Evolutionary conservation across 345 rosid genomes (phyloP), one percentile per base, ranked within the genome.

Genomic region (Dipteronia dyeriana): DNA sequence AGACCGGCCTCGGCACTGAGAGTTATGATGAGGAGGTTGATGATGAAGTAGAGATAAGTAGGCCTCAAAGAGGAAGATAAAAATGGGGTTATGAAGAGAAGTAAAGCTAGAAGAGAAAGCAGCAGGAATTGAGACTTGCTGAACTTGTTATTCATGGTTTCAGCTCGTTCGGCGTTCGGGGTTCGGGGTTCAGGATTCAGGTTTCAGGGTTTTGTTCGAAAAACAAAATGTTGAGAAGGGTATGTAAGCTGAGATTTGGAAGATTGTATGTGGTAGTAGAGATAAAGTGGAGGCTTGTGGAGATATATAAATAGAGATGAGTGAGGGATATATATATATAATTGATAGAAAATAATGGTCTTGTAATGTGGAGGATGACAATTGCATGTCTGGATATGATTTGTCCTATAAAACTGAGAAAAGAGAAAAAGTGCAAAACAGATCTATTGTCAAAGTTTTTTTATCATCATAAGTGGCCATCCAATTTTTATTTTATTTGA

Each of bases 1-100:
- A 91, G 85, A 54, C 95, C 95, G 1, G 93, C 91, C 68, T 91
- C 90, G 4, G 87, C 95, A 5, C 95, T 91, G 39, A 91, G 88
- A 51, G 84, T 82, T 68, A 91, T 70, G 71, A 91, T 88, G 68
- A 91, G 88, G 72, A 90, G 78, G 81, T 91, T 91, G 73, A 84
- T 49, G 78, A 91, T 51, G 65, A 91, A 79, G 82, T 91, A 91
- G 53, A 91, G 80, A 74, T 87, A 90, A 12, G 85, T 83, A 2
- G 89, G 83, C 76, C 96, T 85, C 22, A 70, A 47, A 45, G 89
- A 82, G 63, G 92, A 72, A 62, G 96, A 82, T 26, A 88, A 62
- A 57, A 87, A 78, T 12, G 92, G 92, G 4, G 91, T 79, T 66
- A 87, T 73, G 19, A 76, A 38, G 74, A 91, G 78, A 67, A 91